Base-by-base conservation (phyloP, 1,284 basidiomycete species). In the Pascua guehoae region DNA sequence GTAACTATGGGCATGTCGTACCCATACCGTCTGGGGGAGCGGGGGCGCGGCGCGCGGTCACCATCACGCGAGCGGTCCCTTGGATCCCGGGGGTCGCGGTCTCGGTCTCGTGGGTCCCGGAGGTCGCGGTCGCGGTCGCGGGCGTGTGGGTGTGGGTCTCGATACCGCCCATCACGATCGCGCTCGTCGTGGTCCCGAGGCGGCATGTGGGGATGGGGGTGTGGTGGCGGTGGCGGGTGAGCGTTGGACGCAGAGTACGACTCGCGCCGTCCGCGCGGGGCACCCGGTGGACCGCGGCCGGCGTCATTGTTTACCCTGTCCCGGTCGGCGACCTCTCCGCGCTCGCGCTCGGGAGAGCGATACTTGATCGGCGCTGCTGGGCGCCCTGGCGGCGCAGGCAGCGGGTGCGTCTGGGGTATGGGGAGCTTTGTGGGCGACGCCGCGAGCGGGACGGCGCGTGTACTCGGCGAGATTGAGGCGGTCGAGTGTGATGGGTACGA, bases 381-480 rank as follows among this genome's bases (percentile, higher is more conserved):
- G 5, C 18, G 18, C 2, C 24, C 7, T 16, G 50, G 50, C 10
- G 38, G 50, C 7, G 54, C n/a, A 10, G 54, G 54, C 14, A 56
- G 54, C 18, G 48, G 44, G 49, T 56, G 54, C 7, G 54, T 56
- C 12, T 14, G 43, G 8, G 49, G 54, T 8, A 32, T 7, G 12
- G 52, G 38, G 8, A 54, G 47, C 16, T 38, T 12, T n/a, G 52
- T 48, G 32, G 41, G 16, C 11, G 15, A 32, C 36, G 36, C 38
- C 36, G 36, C 38, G 14, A n/a, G 4, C 8, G 39, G 38, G 39
- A 37, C 24, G 24, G 24, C 14, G 12, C 38, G 47, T 14, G 39
- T 49, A 12, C 38, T 40, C 11, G 47, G 47, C 39, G 47, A 49
- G 17, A 39, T n/a, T 12, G 47, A 49, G 47, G 16, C 10, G 37